Base-by-base conservation (phyloP, 768 basidiomycete genomes). In the Tulasnella sp. region DNA sequence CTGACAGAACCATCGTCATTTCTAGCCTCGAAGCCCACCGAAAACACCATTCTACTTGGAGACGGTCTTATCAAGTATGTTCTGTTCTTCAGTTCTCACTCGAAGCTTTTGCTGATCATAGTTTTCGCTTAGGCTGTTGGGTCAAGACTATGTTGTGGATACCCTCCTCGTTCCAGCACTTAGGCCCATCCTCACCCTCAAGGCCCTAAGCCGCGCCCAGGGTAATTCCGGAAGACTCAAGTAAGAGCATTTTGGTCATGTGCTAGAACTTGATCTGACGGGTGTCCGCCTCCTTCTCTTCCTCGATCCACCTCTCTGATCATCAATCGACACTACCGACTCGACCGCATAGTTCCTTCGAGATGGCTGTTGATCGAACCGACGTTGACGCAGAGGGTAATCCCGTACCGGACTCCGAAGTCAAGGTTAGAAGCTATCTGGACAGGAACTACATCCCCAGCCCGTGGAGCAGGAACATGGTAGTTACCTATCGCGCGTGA, bases 81-180 rank as follows among this genome's bases (percentile, higher is more conserved):
- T 24, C 24, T 24, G 19, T 3, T 52, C 18, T 16, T 44, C 24
- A 8, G 1, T n/a, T 3, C 24, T 52, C 52, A n/a, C 24, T 24
- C 52, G 19, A 52, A 52, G 8, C 52, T 24, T 24, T 8, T 52
- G 10, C 52, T 7, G 21, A 52, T 52, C 87, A 44, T 44, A 18
- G 14, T 44, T 44, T 44, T 16, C 16, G 19, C 44, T 44, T 88
- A 86, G 86, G 58, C 84, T 84, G 58, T 83, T 90, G 0, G 89
- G 93, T 19, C 87, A 89, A 75, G 86, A 88, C 4, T 84, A 93
- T 80, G 88, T 90, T 1, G 84, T 89, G 38, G 62, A 68, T 14
- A 92, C 91, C 89, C 87, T 91, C 77, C 85, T 92, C 81, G 86
- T 87, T 34, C 88, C 92, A 82, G 89, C 90, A 21, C 85, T 95